Evolutionary conservation across 768 basidiomycete genomes (phyloP), one percentile per base, ranked within the genome.

Genomic region (Jaapia argillacea): DNA sequence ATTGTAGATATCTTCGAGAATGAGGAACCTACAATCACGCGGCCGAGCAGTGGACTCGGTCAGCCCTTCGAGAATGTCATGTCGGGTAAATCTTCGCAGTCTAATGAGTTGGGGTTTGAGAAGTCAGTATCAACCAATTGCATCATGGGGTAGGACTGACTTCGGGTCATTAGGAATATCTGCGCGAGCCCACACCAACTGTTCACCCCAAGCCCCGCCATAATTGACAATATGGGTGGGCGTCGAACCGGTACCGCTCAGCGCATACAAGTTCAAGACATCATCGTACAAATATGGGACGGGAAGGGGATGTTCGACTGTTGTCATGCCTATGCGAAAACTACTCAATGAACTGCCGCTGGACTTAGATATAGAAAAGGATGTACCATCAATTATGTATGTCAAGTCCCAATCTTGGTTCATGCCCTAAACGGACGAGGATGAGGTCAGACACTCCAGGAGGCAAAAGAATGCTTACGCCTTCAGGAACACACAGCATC

Each of bases 181-280:
- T 27, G 73, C 64, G 2, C 56, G 67, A 3, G 80, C 79, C 82
- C 83, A 86, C 10, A 85, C 67, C 43, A 68, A 60, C 49, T 85
- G 73, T 49, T 86, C 83, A 3, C 83, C 84, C 55, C 58, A 71
- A 2, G 65, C 67, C 16, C 84, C 84, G n/a, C 84, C 84, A 54
- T 85, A 86, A 53, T 85, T 78, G 21, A 85, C 84, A 24, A 85
- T 60, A 48, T 85, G 84, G 0, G 84, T 86, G 2, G 84, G 84
- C 0, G 83, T 84, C 22, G 72, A 66, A 10, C 77, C 81, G 10
- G 84, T 84, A 3, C 84, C 84, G 52, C 82, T 85, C 53, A 65
- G 43, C 4, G 75, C 74, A 52, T 68, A 85, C 10, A 86, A 63
- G 0, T 65, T 78, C 21, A 79, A 52, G 39, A 85, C 64, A 49